Percentiles rank a stretch among this genome's conserved stretches.
phyloP scores from a whole-genome alignment of 2,329 filamentous ascomycete species.

The Mycocentrospora acerina region DNA sequence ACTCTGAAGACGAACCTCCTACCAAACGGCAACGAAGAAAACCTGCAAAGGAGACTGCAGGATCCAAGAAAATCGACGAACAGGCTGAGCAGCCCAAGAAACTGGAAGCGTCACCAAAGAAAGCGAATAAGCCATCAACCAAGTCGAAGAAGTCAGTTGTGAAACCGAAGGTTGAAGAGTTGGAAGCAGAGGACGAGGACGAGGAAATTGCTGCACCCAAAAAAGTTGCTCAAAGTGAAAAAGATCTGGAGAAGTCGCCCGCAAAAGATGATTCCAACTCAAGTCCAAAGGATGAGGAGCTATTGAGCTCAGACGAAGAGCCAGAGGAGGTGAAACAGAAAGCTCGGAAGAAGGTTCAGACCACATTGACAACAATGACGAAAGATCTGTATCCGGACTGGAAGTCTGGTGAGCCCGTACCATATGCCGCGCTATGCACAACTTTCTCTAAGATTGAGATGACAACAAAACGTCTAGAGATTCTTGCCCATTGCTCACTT shows the following conservation, averaged over 20 bases:
- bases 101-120: slow-evolving; percentile 10
- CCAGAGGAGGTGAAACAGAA: slow-evolving; percentile 74
- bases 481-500: slow-evolving; percentile 82
- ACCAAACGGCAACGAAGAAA: slow-evolving; percentile 39
- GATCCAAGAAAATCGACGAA: slow-evolving; percentile 24
- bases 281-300: slow-evolving; percentile 38
- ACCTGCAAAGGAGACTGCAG: slow-evolving; percentile 21
- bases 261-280: slow-evolving; percentile 22
- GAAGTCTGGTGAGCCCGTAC: slow-evolving; percentile 84
- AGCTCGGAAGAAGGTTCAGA: slow-evolving; percentile 77
- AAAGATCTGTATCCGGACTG: slow-evolving; percentile 94
- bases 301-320: slow-evolving; percentile 59
- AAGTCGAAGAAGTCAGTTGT: slow-evolving; percentile 14
- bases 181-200: slow-evolving; percentile 22
- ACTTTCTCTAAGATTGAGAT: slow-evolving; percentile 95
- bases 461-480: slow-evolving; percentile 87
- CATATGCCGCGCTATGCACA: slow-evolving; percentile 89
- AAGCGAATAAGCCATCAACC: slow-evolving; percentile 15
- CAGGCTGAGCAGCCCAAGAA: slow-evolving; percentile 11
- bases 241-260: slow-evolving; percentile 23
- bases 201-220: slow-evolving; percentile 13
- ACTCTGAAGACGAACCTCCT: slow-evolving; percentile 41
- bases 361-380: slow-evolving; percentile 65
- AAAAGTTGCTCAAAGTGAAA: slow-evolving; percentile 20
- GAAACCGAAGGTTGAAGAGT: slow-evolving; percentile 13